Evolutionary conservation across 345 rosid genomes (phyloP).

Genomic region (Streptanthus diversifolius): DNA sequence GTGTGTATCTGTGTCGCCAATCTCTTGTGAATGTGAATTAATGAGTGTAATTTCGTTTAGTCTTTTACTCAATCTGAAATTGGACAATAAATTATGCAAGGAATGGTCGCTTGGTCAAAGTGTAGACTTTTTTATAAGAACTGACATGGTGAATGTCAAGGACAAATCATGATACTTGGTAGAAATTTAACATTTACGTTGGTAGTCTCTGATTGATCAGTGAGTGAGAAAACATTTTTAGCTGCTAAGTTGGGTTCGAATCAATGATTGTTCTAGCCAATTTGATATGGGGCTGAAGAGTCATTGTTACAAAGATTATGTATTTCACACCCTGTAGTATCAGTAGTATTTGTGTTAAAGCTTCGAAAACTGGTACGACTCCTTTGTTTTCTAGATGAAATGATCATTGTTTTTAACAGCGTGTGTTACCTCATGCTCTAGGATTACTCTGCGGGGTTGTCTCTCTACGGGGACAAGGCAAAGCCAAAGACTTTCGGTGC

Average conservation of each 20-base stretch:
- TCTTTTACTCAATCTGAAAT: background rate
- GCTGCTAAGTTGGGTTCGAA: slow-evolving; percentile 2
- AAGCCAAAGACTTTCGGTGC: slow-evolving; percentile 82
- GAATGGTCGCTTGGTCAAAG: slow-evolving; percentile 2
- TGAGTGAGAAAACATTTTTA: background rate
- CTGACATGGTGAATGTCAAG: background rate
- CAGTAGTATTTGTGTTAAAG: background rate
- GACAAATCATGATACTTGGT: background rate
- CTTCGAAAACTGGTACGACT: background rate
- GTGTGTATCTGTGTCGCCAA: slow-evolving; percentile 25
- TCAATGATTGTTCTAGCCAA: background rate
- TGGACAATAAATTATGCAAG: background rate
- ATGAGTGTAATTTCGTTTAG: background rate
- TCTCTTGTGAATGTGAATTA: background rate
- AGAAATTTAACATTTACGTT: background rate
- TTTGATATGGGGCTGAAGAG: background rate
- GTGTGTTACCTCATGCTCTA: slow-evolving; percentile 26
- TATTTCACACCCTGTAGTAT: background rate
- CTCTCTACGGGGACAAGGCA: slow-evolving; percentile 91
- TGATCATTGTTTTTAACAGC: slow-evolving; percentile 7
- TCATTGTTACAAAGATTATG: background rate
- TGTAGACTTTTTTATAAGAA: background rate
- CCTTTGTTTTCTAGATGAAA: background rate
- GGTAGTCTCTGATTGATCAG: background rate
- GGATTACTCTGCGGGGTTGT: slow-evolving; percentile 82